phyloP scores from a whole-genome alignment of 2,329 filamentous ascomycete genomes.

The Fusarium oligoseptatum region DNA sequence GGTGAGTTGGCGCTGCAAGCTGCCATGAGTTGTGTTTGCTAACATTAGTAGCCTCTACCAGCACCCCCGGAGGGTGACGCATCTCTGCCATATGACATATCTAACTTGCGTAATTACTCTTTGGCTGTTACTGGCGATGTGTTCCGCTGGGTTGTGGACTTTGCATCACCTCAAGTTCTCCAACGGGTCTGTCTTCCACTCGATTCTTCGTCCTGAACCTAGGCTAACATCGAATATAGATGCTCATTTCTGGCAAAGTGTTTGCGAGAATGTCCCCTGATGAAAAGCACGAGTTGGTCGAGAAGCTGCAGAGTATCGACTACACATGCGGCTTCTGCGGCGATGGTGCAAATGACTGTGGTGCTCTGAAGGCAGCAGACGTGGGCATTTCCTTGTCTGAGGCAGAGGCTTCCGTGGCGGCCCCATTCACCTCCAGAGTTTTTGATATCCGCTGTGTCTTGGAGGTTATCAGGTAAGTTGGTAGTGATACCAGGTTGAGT shows the following conservation, averaged over 20 bases:
- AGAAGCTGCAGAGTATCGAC: constrained; percentile 95
- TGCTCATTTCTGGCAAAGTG: constrained; percentile 92
- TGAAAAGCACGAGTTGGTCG: constrained; percentile 97
- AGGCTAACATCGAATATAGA: constrained; percentile 60
- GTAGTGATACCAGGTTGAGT: too few relatives aligned
- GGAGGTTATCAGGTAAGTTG: constrained; percentile 81
- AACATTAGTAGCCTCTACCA: constrained; percentile 71
- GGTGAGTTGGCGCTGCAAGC: constrained; percentile 53
- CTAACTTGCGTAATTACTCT: constrained; percentile 86
- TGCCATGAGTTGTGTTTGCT: not conserved
- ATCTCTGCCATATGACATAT: constrained; percentile 87
- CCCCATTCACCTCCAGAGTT: constrained; percentile 93
- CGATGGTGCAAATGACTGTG: constrained; percentile 97
- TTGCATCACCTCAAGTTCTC: constrained; percentile 82
- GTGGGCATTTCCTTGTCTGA: constrained; percentile 98
- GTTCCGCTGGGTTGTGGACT: constrained; percentile 97
- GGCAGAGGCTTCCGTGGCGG: constrained; percentile 97
- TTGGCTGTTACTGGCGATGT: constrained; percentile 92
- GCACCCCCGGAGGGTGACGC: constrained; percentile 79
- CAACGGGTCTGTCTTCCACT: constrained; percentile 66
- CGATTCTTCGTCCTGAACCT: not conserved
- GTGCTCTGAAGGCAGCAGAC: constrained; percentile 95
- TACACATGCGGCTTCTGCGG: constrained; percentile 97
- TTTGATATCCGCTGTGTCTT: constrained; percentile 98
- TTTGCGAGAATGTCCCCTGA: constrained; percentile 99